phyloP scores from a whole-genome alignment of 768 basidiomycete genomes.

The Trametopsis cervina region DNA sequence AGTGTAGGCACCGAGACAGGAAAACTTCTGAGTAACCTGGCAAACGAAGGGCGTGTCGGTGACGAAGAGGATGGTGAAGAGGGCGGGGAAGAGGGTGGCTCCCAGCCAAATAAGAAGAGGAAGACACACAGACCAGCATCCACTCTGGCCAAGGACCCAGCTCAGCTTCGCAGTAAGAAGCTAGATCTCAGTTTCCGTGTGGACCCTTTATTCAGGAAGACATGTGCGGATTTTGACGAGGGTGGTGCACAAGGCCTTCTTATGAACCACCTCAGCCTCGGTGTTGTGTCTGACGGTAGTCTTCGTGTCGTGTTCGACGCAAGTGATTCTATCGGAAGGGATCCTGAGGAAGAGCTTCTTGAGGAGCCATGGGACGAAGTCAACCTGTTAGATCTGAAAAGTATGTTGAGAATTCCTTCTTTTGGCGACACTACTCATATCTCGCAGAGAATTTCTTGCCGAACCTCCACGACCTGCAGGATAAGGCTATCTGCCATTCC shows the following conservation, averaged over 20 bases:
- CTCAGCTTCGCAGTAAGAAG: slow-evolving; percentile 83
- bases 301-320: slow-evolving; percentile 95
- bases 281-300: slow-evolving; percentile 70
- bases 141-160: slow-evolving; percentile 83
- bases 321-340: slow-evolving; percentile 78
- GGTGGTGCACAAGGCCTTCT: slow-evolving; percentile 93
- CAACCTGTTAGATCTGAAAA: slow-evolving; percentile 54
- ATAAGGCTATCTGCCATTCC: slow-evolving; percentile 74
- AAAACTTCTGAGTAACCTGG: slow-evolving; percentile 86
- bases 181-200: slow-evolving; percentile 93
- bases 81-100: slow-evolving; percentile 53
- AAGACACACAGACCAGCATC: slow-evolving; percentile 67
- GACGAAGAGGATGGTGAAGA: slow-evolving; percentile 57
- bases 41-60: slow-evolving; percentile 51
- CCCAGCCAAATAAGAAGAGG: slow-evolving; percentile 41
- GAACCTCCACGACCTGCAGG: slow-evolving; percentile 52
- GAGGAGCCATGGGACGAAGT: slow-evolving; percentile 66
- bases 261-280: slow-evolving; percentile 90
- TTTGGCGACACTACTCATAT: slow-evolving; percentile 9
- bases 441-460: slow-evolving; percentile 64
- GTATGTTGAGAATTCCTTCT: slow-evolving; percentile 31
- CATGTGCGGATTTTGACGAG: slow-evolving; percentile 97
- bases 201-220: slow-evolving; percentile 96
- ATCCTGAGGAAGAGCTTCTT: slow-evolving; percentile 60
- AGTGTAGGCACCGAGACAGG: slow-evolving; percentile 95